Percentiles rank a stretch among this genome's conserved stretches.
These are phyloP conservation scores for Curvularia spicifera DNA, from an alignment of 2,329 filamentous ascomycete species.

Conservation along the genomic window DNA sequence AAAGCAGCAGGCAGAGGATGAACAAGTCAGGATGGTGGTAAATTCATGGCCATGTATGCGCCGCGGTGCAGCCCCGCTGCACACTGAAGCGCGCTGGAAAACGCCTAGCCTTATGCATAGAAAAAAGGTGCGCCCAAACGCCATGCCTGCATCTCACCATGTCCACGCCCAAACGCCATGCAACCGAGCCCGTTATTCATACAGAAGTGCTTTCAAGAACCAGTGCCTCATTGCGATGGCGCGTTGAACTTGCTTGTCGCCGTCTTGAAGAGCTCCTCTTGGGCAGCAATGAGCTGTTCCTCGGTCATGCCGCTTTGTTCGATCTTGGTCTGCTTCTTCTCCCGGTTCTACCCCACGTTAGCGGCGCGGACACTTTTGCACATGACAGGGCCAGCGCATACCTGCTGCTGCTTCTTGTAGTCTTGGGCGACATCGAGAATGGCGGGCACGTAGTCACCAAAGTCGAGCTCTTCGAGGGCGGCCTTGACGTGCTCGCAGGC, in stretches of 20 bases:
- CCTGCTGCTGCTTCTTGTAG: constrained; percentile 93
- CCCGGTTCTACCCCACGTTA: constrained; percentile 70
- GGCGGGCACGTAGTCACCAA: constrained; percentile 87
- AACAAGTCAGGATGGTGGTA: neutral
- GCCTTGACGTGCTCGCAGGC: constrained; percentile 97
- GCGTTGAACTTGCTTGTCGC: constrained; percentile 75
- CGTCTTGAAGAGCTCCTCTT: constrained; percentile 88
- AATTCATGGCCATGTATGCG: neutral
- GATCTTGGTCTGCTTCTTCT: constrained; percentile 97
- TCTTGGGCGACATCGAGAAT: constrained; percentile 86
- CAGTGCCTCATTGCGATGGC: constrained; percentile 45
- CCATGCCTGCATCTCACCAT: constrained; percentile 25
- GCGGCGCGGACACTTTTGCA: constrained; percentile 5
- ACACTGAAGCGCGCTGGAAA: constrained; percentile 1
- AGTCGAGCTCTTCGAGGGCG: constrained; percentile 89
- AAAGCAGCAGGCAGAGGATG: constrained; percentile 6
- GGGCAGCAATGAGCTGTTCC: constrained; percentile 85
- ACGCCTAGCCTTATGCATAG: constrained; percentile 16
- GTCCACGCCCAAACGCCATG: constrained; percentile 32
- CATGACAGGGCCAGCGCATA: constrained; percentile 54
- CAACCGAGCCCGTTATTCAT: constrained; percentile 22
- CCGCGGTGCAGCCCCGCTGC: constrained; percentile 1
- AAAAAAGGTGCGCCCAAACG: constrained; percentile 26
- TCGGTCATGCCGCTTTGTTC: constrained; percentile 91
- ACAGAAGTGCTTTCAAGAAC: constrained; percentile 9